Evolutionary conservation across 2,329 filamentous ascomycete species (phyloP).

Genomic region (Ustulina deusta): DNA sequence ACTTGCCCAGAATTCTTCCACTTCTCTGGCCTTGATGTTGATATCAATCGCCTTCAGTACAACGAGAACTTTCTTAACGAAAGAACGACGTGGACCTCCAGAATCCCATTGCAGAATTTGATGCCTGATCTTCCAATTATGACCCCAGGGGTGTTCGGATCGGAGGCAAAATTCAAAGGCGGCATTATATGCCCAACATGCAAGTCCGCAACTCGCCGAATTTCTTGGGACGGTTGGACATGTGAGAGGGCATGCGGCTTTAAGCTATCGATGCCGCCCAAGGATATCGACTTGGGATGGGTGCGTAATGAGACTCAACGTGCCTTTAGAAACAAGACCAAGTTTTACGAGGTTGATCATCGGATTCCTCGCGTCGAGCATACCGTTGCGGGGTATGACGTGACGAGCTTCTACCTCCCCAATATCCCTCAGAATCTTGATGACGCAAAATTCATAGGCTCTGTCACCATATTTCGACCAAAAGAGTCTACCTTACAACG

Average conservation of each 20-base stretch:
- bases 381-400: conserved; percentile 52
- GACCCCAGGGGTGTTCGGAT: conserved; percentile 53
- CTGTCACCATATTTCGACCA: conserved; percentile 68
- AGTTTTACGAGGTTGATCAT: conserved; percentile 21
- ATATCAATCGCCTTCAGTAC: conserved; percentile 59
- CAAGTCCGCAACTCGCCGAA: conserved; percentile 69
- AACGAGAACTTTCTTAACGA: conserved; percentile 68
- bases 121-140: conserved; percentile 44
- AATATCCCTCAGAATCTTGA: conserved; percentile 47
- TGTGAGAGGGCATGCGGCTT: conserved; percentile 69
- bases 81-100: conserved; percentile 58
- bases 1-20: conserved; percentile 65
- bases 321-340: conserved; percentile 1
- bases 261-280: conserved; percentile 44
- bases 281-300: conserved; percentile 36
- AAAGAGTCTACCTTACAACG: conserved; percentile 64
- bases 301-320: conserved; percentile 40
- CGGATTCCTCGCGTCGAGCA: not conserved
- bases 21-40: conserved; percentile 43
- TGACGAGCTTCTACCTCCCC: conserved; percentile 54
- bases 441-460: conserved; percentile 56
- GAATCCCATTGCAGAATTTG: conserved; percentile 52
- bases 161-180: conserved; percentile 64
- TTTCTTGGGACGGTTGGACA: conserved; percentile 71
- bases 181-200: conserved; percentile 77